phyloP scores from a whole-genome alignment of 257 asterid species.

The Hygrophila difformis region DNA sequence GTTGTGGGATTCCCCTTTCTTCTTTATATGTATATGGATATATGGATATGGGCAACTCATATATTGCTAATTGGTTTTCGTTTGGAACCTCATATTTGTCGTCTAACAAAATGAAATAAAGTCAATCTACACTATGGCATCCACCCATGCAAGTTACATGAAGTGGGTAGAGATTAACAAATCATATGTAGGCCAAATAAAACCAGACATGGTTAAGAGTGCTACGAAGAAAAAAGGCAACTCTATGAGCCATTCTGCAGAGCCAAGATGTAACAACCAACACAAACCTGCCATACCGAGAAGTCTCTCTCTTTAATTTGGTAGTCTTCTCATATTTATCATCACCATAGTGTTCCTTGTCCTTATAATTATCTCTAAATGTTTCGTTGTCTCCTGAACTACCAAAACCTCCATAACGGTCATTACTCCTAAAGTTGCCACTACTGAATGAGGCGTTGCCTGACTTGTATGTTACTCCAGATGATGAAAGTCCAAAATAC shows the following conservation, averaged over 20 bases:
- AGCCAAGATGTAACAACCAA: constrained; percentile 8
- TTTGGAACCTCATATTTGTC: too few species aligned
- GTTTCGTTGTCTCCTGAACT: constrained; percentile 38
- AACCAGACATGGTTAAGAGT: constrained; percentile 10
- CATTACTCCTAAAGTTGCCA: constrained; percentile 41
- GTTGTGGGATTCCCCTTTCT: too few species aligned
- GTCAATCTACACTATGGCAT: neutral
- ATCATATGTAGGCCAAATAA: constrained; percentile 13
- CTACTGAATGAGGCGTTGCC: constrained; percentile 65
- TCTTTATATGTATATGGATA: too few species aligned
- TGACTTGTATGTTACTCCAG: constrained; percentile 76
- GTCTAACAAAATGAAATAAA: too few species aligned
- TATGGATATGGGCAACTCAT: too few species aligned
- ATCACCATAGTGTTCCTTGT: constrained; percentile 41
- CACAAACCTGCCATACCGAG: constrained; percentile 59
- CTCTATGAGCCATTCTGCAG: neutral
- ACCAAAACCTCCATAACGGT: constrained; percentile 67
- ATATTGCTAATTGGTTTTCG: too few species aligned
- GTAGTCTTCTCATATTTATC: constrained; percentile 42
- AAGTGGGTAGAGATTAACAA: constrained; percentile 5
- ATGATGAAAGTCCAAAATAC: constrained; percentile 89
- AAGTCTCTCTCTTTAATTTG: constrained; percentile 44
- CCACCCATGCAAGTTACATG: constrained; percentile 13
- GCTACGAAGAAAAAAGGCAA: constrained; percentile 7
- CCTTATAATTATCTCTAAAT: constrained; percentile 38